Evolutionary conservation across 305 asterid species (phyloP), one percentile per base, ranked within the genome.

Genomic region (Fraxinus ornus): DNA sequence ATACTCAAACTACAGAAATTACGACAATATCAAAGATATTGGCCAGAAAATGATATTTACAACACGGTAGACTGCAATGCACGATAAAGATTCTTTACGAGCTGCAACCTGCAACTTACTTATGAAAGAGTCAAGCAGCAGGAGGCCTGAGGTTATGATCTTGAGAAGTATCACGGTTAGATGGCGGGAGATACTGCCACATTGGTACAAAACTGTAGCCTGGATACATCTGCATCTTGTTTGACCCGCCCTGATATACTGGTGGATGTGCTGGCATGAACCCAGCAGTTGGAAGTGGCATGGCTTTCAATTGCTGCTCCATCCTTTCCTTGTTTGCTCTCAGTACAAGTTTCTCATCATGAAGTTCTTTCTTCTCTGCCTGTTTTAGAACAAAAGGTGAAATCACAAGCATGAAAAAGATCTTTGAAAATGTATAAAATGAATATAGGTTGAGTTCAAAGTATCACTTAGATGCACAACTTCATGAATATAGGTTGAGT

Each of bases 141-240:
- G 98, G 97, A 73, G 98, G 94, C 85, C 98, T 85, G 84, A 94
- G 92, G 81, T 49, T 83, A 30, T 90, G 94, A 86, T 94, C 98
- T 70, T 85, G 90, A 86, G 98, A 90, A 75, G 93, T 90, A 73
- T 94, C 97, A 17, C 91, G 84, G 5, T 85, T 37, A 52, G 93
- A 84, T 22, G 88, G 89, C 5, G 94, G 90, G 73, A 92, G 76
- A 87, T 92, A 94, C 55, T 90, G 98, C 92, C 95, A 91, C 98
- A 92, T 94, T 3, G 98, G 96, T 55, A 91, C 88, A 33, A 84
- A 87, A 7, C 94, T 87, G 74, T 89, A 94, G 84, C 94, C 81
- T 0, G 95, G 94, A 86, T 86, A 89, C 82, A 91, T 81, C 0
- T 89, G 68, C 86, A 91, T 84, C 87, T 94, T 92, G 84, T 86